Percentiles rank a stretch among this genome's conserved stretches.
Conservation (phyloP, 805 yeast species). For the Yarrowia phangngaensis region DNA sequence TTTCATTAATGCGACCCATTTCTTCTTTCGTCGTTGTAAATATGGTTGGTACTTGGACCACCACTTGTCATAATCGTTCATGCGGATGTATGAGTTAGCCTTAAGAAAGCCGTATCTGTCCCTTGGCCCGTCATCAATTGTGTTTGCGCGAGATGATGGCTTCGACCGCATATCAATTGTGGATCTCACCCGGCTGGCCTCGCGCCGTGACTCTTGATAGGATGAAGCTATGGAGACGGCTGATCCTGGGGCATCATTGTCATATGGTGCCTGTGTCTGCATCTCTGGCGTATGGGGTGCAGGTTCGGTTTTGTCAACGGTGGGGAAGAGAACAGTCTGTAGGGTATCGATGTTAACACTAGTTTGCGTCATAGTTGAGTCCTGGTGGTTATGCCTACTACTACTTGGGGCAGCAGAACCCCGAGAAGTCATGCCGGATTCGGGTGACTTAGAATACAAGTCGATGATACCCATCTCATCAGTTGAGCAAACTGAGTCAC, state of each 20-base stretch:
- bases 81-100: constrained; percentile 50
- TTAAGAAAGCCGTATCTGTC: constrained; percentile 90
- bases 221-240: constrained; percentile 19
- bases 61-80: constrained; percentile 67
- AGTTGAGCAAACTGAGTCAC: constrained; percentile 19
- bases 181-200: constrained; percentile 21
- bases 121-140: constrained; percentile 33
- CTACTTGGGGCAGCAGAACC: constrained; percentile 10
- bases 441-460: constrained; percentile 18
- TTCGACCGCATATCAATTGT: constrained; percentile 23
- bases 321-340: constrained; percentile 7
- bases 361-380: neutral
- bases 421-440: constrained; percentile 16
- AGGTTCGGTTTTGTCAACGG: neutral
- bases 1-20: constrained; percentile 69
- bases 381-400: neutral
- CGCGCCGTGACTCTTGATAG: constrained; percentile 19
- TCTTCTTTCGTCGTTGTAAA: constrained; percentile 59
- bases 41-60: constrained; percentile 63
- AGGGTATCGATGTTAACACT: constrained; percentile 2
- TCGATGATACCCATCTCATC: constrained; percentile 23
- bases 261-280: constrained; percentile 16
- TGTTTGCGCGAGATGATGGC: constrained; percentile 15
- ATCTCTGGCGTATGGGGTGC: constrained; percentile 9
- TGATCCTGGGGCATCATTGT: constrained; percentile 19